Percentiles rank a stretch among this genome's conserved stretches.
These are phyloP conservation scores for Lathyrus aphaca DNA, from an alignment of 306 rosid genomes.

Conservation along the genomic window DNA sequence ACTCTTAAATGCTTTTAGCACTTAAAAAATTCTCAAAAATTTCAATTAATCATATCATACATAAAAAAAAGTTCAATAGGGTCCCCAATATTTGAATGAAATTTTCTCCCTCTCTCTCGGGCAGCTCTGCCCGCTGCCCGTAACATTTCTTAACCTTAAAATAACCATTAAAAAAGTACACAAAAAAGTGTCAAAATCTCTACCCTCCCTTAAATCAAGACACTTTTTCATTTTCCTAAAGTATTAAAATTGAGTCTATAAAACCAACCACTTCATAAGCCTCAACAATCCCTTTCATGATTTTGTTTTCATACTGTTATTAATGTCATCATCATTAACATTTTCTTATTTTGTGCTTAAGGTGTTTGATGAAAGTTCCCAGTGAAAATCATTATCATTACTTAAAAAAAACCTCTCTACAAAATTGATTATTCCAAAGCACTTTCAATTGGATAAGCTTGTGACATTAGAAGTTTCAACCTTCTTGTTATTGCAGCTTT, in stretches of 20 bases:
- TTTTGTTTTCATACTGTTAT: conserved; percentile 9
- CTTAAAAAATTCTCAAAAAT: conserved; percentile 39
- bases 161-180: conserved; percentile 14
- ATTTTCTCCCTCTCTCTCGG: conserved; percentile 43
- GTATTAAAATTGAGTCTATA: conserved; percentile 36
- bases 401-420: conserved; percentile 27
- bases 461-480: conserved; percentile 35
- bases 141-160: neutral
- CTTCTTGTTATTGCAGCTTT: conserved; percentile 42
- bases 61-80: conserved; percentile 37
- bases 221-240: neutral
- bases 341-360: neutral
- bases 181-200: neutral
- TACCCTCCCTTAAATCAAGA: neutral
- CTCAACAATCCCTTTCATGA: conserved; percentile 3
- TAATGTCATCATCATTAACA: conserved; percentile 21
- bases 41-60: conserved; percentile 29
- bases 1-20: conserved; percentile 42
- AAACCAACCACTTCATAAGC: conserved; percentile 21
- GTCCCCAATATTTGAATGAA: conserved; percentile 46
- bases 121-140: conserved; percentile 62
- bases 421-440: conserved; percentile 43
- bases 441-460: conserved; percentile 38
- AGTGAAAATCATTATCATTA: conserved; percentile 30
- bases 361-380: neutral